phyloP scores from a whole-genome alignment of 1,284 basidiomycete genomes.

The Puccinia triticina region DNA sequence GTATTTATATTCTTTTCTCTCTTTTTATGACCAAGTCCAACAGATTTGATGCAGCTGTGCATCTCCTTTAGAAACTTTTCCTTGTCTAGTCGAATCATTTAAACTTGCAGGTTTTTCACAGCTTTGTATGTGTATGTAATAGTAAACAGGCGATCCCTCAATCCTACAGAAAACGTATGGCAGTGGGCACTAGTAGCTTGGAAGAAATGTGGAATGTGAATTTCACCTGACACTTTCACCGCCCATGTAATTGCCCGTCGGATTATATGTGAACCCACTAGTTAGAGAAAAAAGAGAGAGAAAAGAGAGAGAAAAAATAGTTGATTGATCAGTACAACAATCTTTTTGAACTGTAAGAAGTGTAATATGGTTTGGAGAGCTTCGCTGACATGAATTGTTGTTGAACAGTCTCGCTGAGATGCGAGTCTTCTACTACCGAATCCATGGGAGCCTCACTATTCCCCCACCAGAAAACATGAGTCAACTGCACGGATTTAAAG shows the following conservation, averaged over 20 bases:
- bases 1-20: no score
- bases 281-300: not conserved
- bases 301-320: not conserved
- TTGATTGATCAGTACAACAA: not conserved
- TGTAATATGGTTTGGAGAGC: not conserved
- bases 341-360: not conserved
- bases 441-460: constrained; percentile 73
- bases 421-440: constrained; percentile 79
- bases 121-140: no score
- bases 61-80: no score
- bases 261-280: constrained; percentile 51
- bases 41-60: no score
- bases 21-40: no score
- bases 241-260: constrained; percentile 41
- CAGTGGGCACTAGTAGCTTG: no score
- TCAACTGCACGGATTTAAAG: not conserved
- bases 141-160: no score
- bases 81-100: no score
- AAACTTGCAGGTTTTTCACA: no score
- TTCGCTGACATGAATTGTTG: constrained; percentile 69
- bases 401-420: constrained; percentile 79
- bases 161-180: no score
- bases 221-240: constrained; percentile 44
- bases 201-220: not conserved
- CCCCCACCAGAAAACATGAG: not conserved